These are phyloP conservation scores for Fomitopsis pinicola DNA, from an alignment of 1,284 basidiomycete genomes.

Conservation along the genomic window DNA sequence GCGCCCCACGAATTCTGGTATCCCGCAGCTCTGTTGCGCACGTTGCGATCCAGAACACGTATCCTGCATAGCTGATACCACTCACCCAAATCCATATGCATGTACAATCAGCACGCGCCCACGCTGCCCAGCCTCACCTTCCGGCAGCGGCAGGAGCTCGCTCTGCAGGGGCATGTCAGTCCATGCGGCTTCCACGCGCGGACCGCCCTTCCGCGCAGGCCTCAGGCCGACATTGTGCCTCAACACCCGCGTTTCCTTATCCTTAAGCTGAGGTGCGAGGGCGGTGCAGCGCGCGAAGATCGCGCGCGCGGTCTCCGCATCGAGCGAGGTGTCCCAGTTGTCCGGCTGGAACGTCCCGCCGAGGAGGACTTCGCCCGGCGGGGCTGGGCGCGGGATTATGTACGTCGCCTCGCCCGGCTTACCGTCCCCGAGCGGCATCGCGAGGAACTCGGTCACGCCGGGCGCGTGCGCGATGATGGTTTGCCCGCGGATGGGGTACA, in stretches of 20 bases:
- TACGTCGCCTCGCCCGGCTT: conserved; percentile 34
- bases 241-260: conserved; percentile 41
- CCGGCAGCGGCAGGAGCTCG: conserved; percentile 24
- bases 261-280: conserved; percentile 34
- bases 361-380: conserved; percentile 38
- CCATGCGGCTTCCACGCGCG: conserved; percentile 63
- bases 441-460: conserved; percentile 38
- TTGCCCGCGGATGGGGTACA: conserved; percentile 85
- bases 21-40: conserved; percentile 53
- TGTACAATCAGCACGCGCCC: conserved; percentile 53
- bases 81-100: conserved; percentile 57
- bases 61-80: conserved; percentile 9
- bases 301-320: conserved; percentile 35
- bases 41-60: conserved; percentile 22
- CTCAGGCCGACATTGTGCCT: conserved; percentile 67
- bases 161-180: conserved; percentile 34
- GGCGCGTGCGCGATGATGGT: conserved; percentile 78
- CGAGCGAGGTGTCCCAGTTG: conserved; percentile 46
- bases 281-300: conserved; percentile 42
- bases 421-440: conserved; percentile 12
- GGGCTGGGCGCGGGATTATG: conserved; percentile 49
- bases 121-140: conserved; percentile 34
- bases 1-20: conserved; percentile 76
- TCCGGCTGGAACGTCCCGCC: conserved; percentile 51
- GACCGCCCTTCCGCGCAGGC: conserved; percentile 64